Evolutionary conservation across 495 filamentous ascomycete species (phyloP), one percentile per base, ranked within the genome.

Genomic region (Sordaria brevicollis): DNA sequence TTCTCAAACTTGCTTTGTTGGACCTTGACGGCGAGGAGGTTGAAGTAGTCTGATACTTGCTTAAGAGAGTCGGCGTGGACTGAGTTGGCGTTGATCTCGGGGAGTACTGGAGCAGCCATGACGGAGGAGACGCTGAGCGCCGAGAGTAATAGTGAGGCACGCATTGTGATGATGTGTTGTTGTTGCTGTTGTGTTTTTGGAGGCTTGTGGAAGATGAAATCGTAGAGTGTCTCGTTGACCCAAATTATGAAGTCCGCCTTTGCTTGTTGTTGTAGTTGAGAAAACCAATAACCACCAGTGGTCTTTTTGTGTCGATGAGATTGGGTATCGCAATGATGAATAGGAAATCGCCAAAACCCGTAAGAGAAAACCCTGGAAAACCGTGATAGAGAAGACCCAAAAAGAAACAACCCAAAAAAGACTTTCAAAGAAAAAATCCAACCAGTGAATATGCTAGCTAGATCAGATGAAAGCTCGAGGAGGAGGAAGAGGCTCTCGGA

Each of bases 11-110:
- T 81, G 68, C 77, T 78, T 25, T 78, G 67, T 72, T 83, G 78
- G 67, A 86, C 78, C 75, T 86, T 86, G 39, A 75, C 33, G 31
- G 82, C 84, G 57, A 88, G 72, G 71, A 84, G 73, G 72, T 83
- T 82, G 80, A 88, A 88, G 77, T 88, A 88, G 35, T 84, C 80
- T 67, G 83, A 81, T 43, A 88, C 69, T 15, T 80, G 73, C 25
- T 81, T 73, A 71, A 83, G 74, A 49, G 77, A 78, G 17, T 73
- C 79, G 25, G 84, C 76, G 49, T 75, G 71, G 39, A 71, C 72
- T 11, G 77, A 74, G 21, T 76, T 76, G 38, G 74, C 54, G 71
- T 76, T 76, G 72, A 83, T 36, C 2, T 79, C 73, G 36, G 83
- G 83, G 73, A 76, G 79, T 67, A 76, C 76, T 4, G 86, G 86